These are phyloP conservation scores for Annona cherimola DNA, from an alignment of 164 flowering plant species.

Conservation along the genomic window DNA sequence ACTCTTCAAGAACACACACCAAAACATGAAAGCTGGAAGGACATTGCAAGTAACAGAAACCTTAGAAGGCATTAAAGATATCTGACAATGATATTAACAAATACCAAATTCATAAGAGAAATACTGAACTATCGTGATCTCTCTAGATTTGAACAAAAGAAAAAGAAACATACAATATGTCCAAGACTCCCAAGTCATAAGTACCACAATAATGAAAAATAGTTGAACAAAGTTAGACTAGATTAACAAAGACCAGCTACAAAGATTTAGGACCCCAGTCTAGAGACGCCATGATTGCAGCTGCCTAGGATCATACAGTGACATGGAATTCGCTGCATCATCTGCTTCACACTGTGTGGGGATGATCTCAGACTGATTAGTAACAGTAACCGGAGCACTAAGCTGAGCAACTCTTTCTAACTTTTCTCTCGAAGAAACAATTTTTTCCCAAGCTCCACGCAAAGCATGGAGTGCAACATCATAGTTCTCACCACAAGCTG, in stretches of 20 bases:
- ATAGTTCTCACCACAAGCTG: conserved; percentile 51
- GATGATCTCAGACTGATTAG: conserved; percentile 24
- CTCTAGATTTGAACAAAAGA: not conserved
- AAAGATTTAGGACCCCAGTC: not conserved
- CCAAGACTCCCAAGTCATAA: not conserved
- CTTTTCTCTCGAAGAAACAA: conserved; percentile 40
- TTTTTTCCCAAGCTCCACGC: conserved; percentile 45
- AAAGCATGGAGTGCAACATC: conserved; percentile 50
- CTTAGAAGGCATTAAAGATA: not conserved
- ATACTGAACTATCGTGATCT: not conserved
- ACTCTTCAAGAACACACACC: not conserved
- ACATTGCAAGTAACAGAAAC: not conserved
- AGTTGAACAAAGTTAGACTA: not conserved
- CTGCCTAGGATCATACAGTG: not conserved
- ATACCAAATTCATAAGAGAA: not conserved
- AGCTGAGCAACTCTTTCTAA: conserved; percentile 39
- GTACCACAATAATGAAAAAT: not conserved
- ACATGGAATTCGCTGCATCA: not conserved
- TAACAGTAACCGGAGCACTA: conserved; percentile 28
- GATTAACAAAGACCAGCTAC: not conserved
- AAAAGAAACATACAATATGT: not conserved
- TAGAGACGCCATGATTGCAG: not conserved
- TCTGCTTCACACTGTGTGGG: conserved; percentile 1
- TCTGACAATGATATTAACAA: not conserved
- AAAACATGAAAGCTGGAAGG: not conserved